Conservation (phyloP, 192 early-diverging fungal genomes). For the Mortierella alpina region DNA sequence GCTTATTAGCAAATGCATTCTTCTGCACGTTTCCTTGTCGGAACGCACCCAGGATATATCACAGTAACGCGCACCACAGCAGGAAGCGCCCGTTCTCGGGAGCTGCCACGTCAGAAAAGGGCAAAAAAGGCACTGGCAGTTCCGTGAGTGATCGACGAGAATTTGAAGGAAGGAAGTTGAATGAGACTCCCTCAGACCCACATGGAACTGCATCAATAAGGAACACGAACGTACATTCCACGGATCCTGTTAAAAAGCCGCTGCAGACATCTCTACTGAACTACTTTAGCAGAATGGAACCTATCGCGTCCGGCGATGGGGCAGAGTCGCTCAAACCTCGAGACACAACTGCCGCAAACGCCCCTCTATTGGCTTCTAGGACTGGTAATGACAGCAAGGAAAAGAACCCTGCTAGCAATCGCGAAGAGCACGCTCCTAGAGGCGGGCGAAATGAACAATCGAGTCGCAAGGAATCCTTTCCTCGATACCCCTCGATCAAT, state of each 20-base stretch:
- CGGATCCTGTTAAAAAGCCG: constrained; percentile 14
- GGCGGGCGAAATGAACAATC: not conserved
- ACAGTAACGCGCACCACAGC: not conserved
- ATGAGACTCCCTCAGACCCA: constrained; percentile 13
- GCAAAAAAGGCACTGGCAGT: not conserved
- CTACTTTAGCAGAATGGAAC: constrained; percentile 34
- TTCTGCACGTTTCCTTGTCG: constrained; percentile 40
- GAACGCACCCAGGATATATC: not conserved
- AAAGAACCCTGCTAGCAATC: not conserved
- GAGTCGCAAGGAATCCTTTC: not conserved
- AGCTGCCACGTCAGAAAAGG: not conserved
- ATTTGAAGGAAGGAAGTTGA: constrained; percentile 3
- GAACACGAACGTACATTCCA: not conserved
- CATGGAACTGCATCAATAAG: constrained; percentile 4
- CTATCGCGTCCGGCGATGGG: not conserved
- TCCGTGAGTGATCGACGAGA: not conserved
- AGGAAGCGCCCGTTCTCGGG: constrained; percentile 3
- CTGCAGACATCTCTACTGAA: constrained; percentile 36
- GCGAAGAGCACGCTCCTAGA: not conserved
- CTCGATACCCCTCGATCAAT: constrained; percentile 43
- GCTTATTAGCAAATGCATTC: constrained; percentile 44
- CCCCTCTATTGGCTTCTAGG: not conserved
- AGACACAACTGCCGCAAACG: not conserved
- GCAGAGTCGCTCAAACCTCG: not conserved
- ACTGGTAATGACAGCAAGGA: not conserved